Evolutionary conservation across 2,329 filamentous ascomycete genomes (phyloP).

Genomic region (Lecanoromycetidae sp.): DNA sequence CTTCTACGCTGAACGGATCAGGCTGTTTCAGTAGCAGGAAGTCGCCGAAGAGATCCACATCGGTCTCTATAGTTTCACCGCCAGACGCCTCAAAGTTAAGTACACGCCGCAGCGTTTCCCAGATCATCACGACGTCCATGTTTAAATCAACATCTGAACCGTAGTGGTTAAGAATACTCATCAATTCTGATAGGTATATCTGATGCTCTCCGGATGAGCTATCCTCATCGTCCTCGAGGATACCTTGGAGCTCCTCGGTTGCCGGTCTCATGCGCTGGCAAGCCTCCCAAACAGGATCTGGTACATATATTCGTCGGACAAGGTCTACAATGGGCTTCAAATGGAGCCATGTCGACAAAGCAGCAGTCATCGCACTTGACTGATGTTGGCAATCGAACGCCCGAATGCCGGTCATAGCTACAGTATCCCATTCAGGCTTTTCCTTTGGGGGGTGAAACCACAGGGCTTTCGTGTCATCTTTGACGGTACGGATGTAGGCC

Average conservation of each 20-base stretch:
- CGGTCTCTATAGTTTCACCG: not conserved
- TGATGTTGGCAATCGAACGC: slow-evolving; percentile 29
- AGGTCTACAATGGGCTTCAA: slow-evolving; percentile 47
- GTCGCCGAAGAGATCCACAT: slow-evolving; percentile 8
- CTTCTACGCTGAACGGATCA: slow-evolving; percentile 9
- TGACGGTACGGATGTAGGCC: slow-evolving; percentile 47
- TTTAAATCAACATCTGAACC: slow-evolving; percentile 19
- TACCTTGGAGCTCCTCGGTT: slow-evolving; percentile 38
- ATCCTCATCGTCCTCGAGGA: slow-evolving; percentile 25
- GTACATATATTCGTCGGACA: slow-evolving; percentile 37
- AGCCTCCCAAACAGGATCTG: slow-evolving; percentile 36
- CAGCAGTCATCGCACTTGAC: slow-evolving; percentile 34
- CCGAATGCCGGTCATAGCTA: slow-evolving; percentile 45
- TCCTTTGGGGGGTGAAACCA: slow-evolving; percentile 48
- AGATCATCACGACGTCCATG: slow-evolving; percentile 14
- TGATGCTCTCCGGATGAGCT: slow-evolving; percentile 24
- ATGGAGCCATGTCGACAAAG: slow-evolving; percentile 46
- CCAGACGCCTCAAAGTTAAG: slow-evolving; percentile 14
- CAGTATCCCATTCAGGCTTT: slow-evolving; percentile 44
- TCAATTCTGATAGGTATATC: slow-evolving; percentile 24
- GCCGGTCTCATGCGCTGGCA: slow-evolving; percentile 39
- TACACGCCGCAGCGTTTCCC: slow-evolving; percentile 15
- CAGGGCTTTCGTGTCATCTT: slow-evolving; percentile 48
- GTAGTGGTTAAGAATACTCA: slow-evolving; percentile 31
- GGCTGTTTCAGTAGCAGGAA: slow-evolving; percentile 16